Conservation (phyloP, 768 basidiomycete species). For the Xerocomellus dryophilus region DNA sequence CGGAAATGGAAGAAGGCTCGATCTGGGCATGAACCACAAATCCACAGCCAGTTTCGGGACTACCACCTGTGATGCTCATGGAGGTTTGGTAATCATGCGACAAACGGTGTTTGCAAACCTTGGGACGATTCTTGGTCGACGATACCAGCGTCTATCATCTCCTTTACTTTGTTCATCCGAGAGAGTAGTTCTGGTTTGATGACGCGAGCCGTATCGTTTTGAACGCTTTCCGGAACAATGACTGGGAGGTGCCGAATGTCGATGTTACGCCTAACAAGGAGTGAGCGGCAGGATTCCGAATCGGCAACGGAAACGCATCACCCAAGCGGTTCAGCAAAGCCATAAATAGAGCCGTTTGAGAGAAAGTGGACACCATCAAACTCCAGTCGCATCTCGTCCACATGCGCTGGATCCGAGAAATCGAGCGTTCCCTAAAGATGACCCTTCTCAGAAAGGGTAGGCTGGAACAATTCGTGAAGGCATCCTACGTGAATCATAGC, state of each 20-base stretch:
- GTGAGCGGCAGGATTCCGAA: not conserved
- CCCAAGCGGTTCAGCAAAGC: slow-evolving; percentile 64
- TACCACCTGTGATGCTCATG: slow-evolving; percentile 38
- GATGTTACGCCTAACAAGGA: slow-evolving; percentile 43
- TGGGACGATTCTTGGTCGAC: slow-evolving; percentile 50
- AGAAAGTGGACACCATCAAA: slow-evolving; percentile 78
- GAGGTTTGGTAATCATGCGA: not conserved
- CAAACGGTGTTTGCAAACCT: slow-evolving; percentile 22
- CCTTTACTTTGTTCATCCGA: slow-evolving; percentile 56
- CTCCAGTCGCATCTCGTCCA: slow-evolving; percentile 62
- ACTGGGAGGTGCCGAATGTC: slow-evolving; percentile 68
- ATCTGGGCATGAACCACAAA: slow-evolving; percentile 69
- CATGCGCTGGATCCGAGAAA: slow-evolving; percentile 48
- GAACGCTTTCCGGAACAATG: slow-evolving; percentile 53
- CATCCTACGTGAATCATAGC: slow-evolving; percentile 64
- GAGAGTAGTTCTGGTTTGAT: slow-evolving; percentile 59
- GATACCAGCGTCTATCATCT: slow-evolving; percentile 63
- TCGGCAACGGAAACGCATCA: slow-evolving; percentile 30
- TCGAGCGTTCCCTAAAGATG: slow-evolving; percentile 64
- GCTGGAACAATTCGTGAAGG: slow-evolving; percentile 3
- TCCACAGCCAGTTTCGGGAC: slow-evolving; percentile 50
- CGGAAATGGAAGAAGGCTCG: slow-evolving; percentile 50
- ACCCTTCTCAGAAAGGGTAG: not conserved
- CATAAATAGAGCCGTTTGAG: slow-evolving; percentile 72
- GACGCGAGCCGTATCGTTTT: slow-evolving; percentile 57